These are phyloP conservation scores for Simmondsia chinensis DNA, from an alignment of 148 eudicot species.

Conservation along the genomic window DNA sequence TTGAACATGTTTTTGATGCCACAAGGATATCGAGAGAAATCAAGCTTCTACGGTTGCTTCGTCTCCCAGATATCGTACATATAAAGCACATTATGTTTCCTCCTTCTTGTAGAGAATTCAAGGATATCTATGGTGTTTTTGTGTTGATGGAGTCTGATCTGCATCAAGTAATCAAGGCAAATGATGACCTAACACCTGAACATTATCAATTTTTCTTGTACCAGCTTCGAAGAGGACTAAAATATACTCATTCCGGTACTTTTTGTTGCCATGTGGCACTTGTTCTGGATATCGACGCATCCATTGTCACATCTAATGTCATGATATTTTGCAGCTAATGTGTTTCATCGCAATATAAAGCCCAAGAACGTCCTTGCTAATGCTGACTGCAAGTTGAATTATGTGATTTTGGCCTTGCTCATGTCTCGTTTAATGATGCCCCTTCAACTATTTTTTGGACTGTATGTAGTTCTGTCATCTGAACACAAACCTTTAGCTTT, in stretches of 20 bases:
- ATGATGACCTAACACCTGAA: slow-evolving; percentile 82
- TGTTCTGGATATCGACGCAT: background rate
- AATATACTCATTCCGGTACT: slow-evolving; percentile 93
- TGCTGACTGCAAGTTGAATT: slow-evolving; percentile 92
- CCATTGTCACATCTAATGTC: background rate
- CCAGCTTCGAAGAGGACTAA: slow-evolving; percentile 87
- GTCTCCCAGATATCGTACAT: slow-evolving; percentile 92
- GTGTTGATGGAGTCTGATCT: slow-evolving; percentile 98
- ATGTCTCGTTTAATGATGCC: slow-evolving; percentile 82
- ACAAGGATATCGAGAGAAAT: slow-evolving; percentile 93
- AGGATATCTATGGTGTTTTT: slow-evolving; percentile 84
- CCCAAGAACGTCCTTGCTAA: slow-evolving; percentile 94
- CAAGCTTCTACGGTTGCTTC: slow-evolving; percentile 90
- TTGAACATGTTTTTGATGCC: slow-evolving; percentile 98
- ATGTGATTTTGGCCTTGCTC: slow-evolving; percentile 96
- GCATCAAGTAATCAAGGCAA: slow-evolving; percentile 91
- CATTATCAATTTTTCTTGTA: slow-evolving; percentile 89
- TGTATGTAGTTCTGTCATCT: slow-evolving; percentile 26
- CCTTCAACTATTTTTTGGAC: slow-evolving; percentile 95
- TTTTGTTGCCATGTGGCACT: too few species aligned
- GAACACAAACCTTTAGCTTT: too few species aligned
- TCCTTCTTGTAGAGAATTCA: slow-evolving; percentile 90
- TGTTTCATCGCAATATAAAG: slow-evolving; percentile 86
- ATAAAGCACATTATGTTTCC: slow-evolving; percentile 95
- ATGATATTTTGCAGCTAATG: slow-evolving; percentile 55